Conservation (phyloP, 2,329 filamentous ascomycete species). For the Neofusicoccum cordaticola region DNA sequence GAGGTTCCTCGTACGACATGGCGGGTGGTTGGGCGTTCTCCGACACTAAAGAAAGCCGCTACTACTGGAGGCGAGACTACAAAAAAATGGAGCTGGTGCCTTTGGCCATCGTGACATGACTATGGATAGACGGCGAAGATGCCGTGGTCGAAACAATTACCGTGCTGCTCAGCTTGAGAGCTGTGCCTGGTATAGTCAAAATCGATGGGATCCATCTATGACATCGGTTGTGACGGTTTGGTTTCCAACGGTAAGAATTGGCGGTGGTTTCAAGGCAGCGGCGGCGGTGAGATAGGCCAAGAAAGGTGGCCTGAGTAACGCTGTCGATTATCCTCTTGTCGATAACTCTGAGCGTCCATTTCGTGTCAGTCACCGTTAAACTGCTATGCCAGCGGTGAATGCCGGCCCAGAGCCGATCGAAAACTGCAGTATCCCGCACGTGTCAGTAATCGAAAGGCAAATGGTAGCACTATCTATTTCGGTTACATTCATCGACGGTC, state of each 20-base stretch:
- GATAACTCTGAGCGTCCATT: conserved; percentile 11
- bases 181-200: background rate
- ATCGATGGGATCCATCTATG: background rate
- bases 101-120: background rate
- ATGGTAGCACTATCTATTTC: no score
- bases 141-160: background rate
- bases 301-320: background rate
- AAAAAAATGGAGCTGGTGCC: background rate
- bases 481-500: no score
- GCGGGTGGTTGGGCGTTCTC: background rate
- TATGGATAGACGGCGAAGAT: background rate
- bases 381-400: conserved; percentile 27
- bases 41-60: background rate
- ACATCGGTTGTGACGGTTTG: background rate
- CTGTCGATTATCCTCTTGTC: background rate
- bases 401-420: conserved; percentile 19
- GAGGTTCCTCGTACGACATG: background rate
- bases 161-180: background rate
- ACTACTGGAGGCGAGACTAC: background rate
- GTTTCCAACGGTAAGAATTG: background rate
- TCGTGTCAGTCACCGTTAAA: conserved; percentile 20
- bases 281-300: background rate
- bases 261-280: background rate
- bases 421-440: background rate
- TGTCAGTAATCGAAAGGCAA: no score